Percentiles rank a stretch among this genome's conserved stretches.
Evolutionary conservation across 2,329 filamentous ascomycete genomes (phyloP).

Genomic region (Pyricularia sp.): DNA sequence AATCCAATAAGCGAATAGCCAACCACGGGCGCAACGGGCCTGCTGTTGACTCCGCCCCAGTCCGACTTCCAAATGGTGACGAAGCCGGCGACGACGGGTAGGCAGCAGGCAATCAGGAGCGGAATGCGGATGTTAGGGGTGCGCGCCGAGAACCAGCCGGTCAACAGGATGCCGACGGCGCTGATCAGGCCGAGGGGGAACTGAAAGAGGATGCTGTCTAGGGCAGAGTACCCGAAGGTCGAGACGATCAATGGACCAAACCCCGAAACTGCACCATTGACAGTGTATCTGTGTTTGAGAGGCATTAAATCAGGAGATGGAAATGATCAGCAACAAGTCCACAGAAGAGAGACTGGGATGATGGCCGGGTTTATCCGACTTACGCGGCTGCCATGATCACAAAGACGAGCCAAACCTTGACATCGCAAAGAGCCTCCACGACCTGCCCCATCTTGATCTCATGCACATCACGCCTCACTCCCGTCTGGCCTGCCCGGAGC

Average conservation of each 20-base stretch:
- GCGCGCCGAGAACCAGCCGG: slow-evolving; percentile 53
- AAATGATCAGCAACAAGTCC: not conserved
- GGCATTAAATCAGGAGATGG: not conserved
- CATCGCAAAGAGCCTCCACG: slow-evolving; percentile 45
- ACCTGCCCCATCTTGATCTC: slow-evolving; percentile 51
- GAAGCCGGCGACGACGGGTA: slow-evolving; percentile 68
- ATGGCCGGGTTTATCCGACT: slow-evolving; percentile 10
- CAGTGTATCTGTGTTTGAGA: slow-evolving; percentile 39
- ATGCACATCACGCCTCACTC: slow-evolving; percentile 44
- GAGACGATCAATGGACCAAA: slow-evolving; percentile 65
- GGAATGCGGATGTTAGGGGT: slow-evolving; percentile 55
- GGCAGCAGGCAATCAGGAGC: slow-evolving; percentile 55
- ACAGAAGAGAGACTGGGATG: not conserved
- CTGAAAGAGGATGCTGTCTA: slow-evolving; percentile 62
- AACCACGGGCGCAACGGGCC: slow-evolving; percentile 53
- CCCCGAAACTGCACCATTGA: slow-evolving; percentile 62
- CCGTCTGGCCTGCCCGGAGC: slow-evolving; percentile 52
- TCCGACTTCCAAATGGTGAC: slow-evolving; percentile 63
- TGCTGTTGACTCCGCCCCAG: slow-evolving; percentile 44
- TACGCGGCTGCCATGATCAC: slow-evolving; percentile 59
- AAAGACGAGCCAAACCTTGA: slow-evolving; percentile 54
- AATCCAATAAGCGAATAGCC: slow-evolving; percentile 67
- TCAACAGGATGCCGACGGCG: slow-evolving; percentile 54
- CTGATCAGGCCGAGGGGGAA: slow-evolving; percentile 66
- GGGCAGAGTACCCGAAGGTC: slow-evolving; percentile 56